phyloP scores from a whole-genome alignment of 495 filamentous ascomycete species.

The Penicillium canescens region DNA sequence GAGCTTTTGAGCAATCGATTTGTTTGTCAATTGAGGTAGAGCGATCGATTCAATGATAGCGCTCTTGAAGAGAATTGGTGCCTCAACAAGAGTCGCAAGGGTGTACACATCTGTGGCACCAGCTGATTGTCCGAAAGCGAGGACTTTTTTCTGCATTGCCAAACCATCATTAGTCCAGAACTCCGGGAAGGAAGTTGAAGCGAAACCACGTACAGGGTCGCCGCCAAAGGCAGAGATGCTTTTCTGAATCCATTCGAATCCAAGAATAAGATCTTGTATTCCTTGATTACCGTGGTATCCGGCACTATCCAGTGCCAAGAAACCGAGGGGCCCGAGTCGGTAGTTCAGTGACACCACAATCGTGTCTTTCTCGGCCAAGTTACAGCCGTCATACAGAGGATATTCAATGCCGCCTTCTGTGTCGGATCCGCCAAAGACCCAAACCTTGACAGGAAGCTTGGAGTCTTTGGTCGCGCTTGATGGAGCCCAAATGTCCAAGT shows the following conservation, averaged over 20 bases:
- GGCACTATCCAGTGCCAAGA: constrained; percentile 25
- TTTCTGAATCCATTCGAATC: constrained; percentile 30
- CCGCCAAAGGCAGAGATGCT: constrained; percentile 36
- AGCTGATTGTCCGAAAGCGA: constrained; percentile 39
- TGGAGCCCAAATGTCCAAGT: constrained; percentile 30
- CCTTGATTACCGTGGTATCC: constrained; percentile 30
- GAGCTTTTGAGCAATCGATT: constrained; percentile 7
- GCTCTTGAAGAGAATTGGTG: constrained; percentile 31
- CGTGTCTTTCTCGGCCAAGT: constrained; percentile 29
- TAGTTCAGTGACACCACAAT: constrained; percentile 46
- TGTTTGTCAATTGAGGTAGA: constrained; percentile 20
- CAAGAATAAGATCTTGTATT: constrained; percentile 28
- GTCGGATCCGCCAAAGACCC: constrained; percentile 38
- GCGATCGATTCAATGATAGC: constrained; percentile 37
- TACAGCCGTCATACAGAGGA: constrained; percentile 42
- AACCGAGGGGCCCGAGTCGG: constrained; percentile 34
- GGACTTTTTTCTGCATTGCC: constrained; percentile 28
- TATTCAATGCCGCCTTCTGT: constrained; percentile 18
- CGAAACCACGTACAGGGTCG: constrained; percentile 21
- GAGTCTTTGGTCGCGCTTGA: constrained; percentile 32
- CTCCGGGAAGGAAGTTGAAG: background rate
- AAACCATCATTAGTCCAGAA: background rate
- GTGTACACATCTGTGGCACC: constrained; percentile 34
- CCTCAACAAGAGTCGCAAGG: constrained; percentile 34
- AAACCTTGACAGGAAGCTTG: constrained; percentile 43